Percentiles rank a stretch among this genome's conserved stretches.
These are phyloP conservation scores for Penicillium decumbens DNA, from an alignment of 2,329 filamentous ascomycete genomes.

Conservation along the genomic window DNA sequence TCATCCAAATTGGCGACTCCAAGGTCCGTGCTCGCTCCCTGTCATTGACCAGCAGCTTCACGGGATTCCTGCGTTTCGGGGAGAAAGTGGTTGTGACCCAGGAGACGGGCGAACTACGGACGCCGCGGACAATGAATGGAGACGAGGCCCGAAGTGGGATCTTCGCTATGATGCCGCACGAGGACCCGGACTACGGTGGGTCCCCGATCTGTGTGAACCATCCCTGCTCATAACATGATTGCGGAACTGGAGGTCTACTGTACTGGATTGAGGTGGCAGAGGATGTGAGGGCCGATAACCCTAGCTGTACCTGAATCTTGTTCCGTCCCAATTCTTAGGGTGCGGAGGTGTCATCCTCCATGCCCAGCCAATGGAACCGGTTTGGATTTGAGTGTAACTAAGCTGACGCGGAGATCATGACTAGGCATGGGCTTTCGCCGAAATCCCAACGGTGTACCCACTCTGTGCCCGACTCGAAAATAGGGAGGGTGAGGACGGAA, in stretches of 20 bases:
- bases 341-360: not conserved
- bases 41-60: slow-evolving; percentile 37
- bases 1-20: slow-evolving; percentile 42
- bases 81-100: slow-evolving; percentile 37
- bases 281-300: not conserved
- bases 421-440: not conserved
- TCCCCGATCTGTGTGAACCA: slow-evolving; percentile 40
- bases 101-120: slow-evolving; percentile 34
- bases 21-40: slow-evolving; percentile 32
- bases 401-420: not conserved
- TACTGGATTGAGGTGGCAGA: slow-evolving; percentile 14
- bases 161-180: slow-evolving; percentile 53
- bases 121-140: slow-evolving; percentile 35
- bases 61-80: slow-evolving; percentile 40
- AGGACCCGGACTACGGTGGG: slow-evolving; percentile 52
- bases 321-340: not conserved
- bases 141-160: slow-evolving; percentile 48
- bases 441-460: not conserved
- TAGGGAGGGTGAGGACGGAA: not conserved
- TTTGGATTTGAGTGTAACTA: not conserved
- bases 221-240: slow-evolving; percentile 50
- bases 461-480: not conserved
- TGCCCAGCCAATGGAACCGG: not conserved
- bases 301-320: not conserved
- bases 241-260: slow-evolving; percentile 6